phyloP scores from a whole-genome alignment of 805 yeast species.

The Grigorovia transvaalensis region DNA sequence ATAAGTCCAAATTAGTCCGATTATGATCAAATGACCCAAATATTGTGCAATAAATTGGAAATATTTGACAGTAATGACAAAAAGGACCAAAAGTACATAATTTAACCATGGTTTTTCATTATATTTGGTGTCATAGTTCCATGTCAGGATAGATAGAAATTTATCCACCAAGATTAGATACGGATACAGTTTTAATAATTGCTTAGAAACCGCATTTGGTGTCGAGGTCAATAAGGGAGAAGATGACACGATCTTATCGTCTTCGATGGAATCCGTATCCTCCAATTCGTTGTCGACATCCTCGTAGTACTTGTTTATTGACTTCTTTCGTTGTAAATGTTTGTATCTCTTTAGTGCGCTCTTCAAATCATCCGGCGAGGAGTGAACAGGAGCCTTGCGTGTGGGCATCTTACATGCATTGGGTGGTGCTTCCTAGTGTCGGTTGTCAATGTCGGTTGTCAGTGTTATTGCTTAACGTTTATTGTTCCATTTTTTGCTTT shows the following conservation, averaged over 20 bases:
- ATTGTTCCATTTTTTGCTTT: too few relatives aligned
- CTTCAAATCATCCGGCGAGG: not conserved
- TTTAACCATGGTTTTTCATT: constrained; percentile 41
- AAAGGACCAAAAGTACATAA: constrained; percentile 31
- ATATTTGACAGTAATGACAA: constrained; percentile 54
- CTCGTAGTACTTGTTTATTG: not conserved
- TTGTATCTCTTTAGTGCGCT: not conserved
- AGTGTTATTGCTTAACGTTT: too few relatives aligned
- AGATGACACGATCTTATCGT: constrained; percentile 25
- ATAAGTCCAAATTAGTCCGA: constrained; percentile 48
- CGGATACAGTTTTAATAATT: constrained; percentile 74
- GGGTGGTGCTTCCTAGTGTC: not conserved
- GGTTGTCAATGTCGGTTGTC: too few relatives aligned
- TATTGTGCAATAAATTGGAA: constrained; percentile 71
- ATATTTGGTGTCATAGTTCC: constrained; percentile 79
- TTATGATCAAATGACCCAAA: constrained; percentile 70
- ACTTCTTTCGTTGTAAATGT: not conserved
- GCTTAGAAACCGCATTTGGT: constrained; percentile 82
- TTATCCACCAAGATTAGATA: constrained; percentile 66
- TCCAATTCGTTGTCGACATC: not conserved
- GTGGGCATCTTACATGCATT: not conserved
- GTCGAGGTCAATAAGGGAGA: constrained; percentile 82
- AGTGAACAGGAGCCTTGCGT: not conserved
- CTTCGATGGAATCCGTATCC: not conserved
- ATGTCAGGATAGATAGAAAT: constrained; percentile 62